Percentiles rank a stretch among this genome's conserved stretches.
Evolutionary conservation across 202 grass and related monocot species (phyloP).

Genomic region (Carex arenaria): DNA sequence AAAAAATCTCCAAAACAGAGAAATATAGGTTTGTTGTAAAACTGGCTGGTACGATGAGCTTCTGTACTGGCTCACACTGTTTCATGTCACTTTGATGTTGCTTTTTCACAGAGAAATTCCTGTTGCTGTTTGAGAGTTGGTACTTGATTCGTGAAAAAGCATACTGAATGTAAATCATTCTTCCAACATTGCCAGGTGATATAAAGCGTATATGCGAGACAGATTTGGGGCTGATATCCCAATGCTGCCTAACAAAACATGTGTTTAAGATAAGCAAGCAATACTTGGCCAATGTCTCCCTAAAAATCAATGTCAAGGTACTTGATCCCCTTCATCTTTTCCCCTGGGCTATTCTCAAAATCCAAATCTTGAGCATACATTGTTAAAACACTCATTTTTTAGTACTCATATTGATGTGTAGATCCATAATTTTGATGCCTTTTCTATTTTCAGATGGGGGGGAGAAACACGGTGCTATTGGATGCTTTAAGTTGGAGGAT

Average conservation of each 20-base stretch:
- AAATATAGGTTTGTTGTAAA: neutral
- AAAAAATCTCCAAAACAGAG: neutral
- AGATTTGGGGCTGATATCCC: constrained; percentile 87
- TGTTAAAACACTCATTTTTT: neutral
- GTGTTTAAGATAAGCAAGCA: constrained; percentile 98
- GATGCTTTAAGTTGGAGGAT: constrained; percentile 93
- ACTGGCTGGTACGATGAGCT: neutral
- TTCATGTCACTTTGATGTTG: neutral
- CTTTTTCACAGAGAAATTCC: neutral
- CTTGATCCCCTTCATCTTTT: neutral
- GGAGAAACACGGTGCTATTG: constrained; percentile 88
- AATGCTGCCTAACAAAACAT: constrained; percentile 98
- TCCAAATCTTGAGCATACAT: neutral
- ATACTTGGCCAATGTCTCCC: constrained; percentile 94
- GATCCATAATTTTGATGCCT: neutral
- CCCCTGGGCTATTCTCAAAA: neutral
- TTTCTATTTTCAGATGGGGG: constrained; percentile 70
- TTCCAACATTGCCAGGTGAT: constrained; percentile 51
- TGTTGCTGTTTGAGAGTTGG: neutral
- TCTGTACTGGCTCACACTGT: neutral
- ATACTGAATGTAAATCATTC: neutral
- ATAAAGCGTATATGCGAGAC: constrained; percentile 98
- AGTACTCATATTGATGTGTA: constrained; percentile 5
- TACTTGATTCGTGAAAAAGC: neutral
- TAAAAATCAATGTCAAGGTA: constrained; percentile 99